Evolutionary conservation across 257 asterid species (phyloP).

Genomic region (Solanum corneliomulleri): DNA sequence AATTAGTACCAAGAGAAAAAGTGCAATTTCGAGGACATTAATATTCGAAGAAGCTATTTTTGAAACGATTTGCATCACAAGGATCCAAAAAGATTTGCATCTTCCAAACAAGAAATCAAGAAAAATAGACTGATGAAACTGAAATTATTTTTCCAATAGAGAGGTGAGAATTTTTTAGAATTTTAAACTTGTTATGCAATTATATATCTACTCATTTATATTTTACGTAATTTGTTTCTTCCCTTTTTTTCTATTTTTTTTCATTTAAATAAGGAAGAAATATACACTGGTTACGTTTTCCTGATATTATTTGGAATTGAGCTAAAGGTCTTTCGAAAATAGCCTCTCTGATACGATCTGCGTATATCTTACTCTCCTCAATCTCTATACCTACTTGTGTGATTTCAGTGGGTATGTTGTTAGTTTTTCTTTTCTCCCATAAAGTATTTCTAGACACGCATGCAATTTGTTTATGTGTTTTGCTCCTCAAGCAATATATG

Average conservation of each 20-base stretch:
- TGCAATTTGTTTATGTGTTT: not conserved
- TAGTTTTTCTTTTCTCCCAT: not conserved
- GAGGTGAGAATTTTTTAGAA: not conserved
- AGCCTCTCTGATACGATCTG: not conserved
- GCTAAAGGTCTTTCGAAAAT: not conserved
- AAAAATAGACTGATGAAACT: not conserved
- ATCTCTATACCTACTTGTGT: no score
- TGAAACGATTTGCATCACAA: not conserved
- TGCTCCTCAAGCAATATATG: not conserved
- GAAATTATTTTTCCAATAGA: not conserved
- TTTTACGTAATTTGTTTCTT: not conserved
- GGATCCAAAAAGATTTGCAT: not conserved
- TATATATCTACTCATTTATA: no score
- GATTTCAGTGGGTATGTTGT: not conserved
- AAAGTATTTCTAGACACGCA: not conserved
- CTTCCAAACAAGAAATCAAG: not conserved
- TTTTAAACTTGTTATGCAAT: not conserved
- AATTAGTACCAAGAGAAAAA: not conserved
- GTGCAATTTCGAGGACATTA: not conserved
- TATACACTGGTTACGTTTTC: not conserved
- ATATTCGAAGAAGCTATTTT: not conserved
- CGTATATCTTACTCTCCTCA: accelerated
- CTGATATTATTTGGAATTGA: not conserved
- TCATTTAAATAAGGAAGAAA: not conserved
- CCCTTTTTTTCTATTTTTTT: not conserved